These are phyloP conservation scores for Eucalyptus dawsonii DNA, from an alignment of 345 rosid species.

Conservation along the genomic window DNA sequence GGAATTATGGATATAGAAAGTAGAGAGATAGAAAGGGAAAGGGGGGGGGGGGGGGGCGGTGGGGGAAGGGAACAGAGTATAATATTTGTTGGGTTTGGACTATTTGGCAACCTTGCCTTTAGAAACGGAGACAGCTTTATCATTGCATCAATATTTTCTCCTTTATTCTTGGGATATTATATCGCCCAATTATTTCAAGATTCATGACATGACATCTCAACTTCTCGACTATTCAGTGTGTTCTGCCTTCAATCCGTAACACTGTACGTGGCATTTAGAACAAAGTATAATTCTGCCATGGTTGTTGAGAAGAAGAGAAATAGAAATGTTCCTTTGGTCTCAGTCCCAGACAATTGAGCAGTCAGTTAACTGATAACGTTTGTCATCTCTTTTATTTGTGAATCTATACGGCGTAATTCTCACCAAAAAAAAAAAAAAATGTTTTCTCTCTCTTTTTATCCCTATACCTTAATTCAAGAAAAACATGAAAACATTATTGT, in stretches of 20 bases:
- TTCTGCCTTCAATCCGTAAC: not conserved
- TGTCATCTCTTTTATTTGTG: not conserved
- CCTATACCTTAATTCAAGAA: not conserved
- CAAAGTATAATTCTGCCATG: not conserved
- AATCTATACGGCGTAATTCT: not conserved
- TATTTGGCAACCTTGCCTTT: not conserved
- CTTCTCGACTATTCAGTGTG: not conserved
- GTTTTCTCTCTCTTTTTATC: not conserved
- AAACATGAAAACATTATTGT: not conserved
- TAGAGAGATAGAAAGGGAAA: not conserved
- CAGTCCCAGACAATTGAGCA: not conserved
- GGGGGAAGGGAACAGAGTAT: not conserved
- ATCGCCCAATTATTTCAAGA: not conserved
- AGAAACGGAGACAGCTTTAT: not conserved
- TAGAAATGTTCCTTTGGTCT: not conserved
- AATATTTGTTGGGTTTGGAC: not conserved
- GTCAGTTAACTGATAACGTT: not conserved
- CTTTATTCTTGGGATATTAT: not conserved
- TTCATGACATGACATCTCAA: not conserved
- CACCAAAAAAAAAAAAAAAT: not conserved
- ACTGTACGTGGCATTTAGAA: not conserved
- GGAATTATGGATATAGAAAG: not conserved
- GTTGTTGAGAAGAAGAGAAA: not conserved
- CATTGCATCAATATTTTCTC: not conserved
- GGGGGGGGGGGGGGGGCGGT: fast-evolving